Evolutionary conservation across 2,329 filamentous ascomycete species (phyloP).

Genomic region (Phoma sp.): DNA sequence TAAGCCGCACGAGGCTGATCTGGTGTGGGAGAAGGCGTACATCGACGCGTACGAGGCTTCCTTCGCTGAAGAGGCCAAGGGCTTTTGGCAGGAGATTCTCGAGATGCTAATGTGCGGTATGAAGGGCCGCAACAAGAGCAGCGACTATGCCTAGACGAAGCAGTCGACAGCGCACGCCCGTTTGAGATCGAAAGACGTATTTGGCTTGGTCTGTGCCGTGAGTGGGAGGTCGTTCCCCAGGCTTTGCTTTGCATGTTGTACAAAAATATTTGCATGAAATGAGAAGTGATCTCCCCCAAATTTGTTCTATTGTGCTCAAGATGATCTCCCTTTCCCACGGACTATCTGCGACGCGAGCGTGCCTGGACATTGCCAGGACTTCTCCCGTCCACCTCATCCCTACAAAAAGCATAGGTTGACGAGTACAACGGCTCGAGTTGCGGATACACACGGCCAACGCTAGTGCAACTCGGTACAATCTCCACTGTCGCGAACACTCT

Average conservation of each 20-base stretch:
- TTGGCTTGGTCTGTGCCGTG: background rate
- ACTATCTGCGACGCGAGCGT: background rate
- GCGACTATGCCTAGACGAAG: conserved; percentile 4
- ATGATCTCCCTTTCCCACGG: background rate
- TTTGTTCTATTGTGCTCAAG: background rate
- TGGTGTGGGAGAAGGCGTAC: conserved; percentile 53
- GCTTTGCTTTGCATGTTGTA: background rate
- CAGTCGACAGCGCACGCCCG: background rate
- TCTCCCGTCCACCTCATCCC: background rate
- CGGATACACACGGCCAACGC: background rate
- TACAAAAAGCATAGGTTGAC: background rate
- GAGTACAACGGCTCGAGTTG: background rate
- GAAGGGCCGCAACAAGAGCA: conserved; percentile 13
- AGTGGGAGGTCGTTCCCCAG: background rate
- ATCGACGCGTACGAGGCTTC: conserved; percentile 48
- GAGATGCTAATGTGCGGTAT: conserved; percentile 26
- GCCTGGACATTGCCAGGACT: background rate
- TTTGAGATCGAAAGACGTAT: background rate
- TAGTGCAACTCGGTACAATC: background rate
- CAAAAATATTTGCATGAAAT: background rate
- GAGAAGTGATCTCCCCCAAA: background rate
- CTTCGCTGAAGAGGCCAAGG: conserved; percentile 25
- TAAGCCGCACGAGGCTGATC: conserved; percentile 48
- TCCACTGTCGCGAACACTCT: background rate
- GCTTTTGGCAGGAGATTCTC: conserved; percentile 37